Evolutionary conservation across 2,329 filamentous ascomycete genomes (phyloP).

Genomic region (Sarocladiaceae sp.): DNA sequence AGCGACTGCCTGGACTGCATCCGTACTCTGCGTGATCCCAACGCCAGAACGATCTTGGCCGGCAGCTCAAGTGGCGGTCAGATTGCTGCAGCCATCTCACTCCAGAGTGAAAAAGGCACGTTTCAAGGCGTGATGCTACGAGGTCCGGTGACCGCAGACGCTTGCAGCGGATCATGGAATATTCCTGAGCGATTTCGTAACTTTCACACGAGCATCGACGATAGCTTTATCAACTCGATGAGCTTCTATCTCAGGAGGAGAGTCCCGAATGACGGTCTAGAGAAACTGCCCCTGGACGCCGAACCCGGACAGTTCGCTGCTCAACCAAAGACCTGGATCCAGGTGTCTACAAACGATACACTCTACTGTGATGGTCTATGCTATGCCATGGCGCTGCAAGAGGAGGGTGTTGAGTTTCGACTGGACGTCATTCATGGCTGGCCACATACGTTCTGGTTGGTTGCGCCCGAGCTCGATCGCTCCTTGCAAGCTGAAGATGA

Average conservation of each 20-base stretch:
- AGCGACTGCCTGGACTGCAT: conserved; percentile 34
- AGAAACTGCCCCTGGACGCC: conserved; percentile 35
- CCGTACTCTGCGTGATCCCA: conserved; percentile 9
- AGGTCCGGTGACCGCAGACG: conserved; percentile 41
- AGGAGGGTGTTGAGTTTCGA: conserved; percentile 31
- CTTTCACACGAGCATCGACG: conserved; percentile 32
- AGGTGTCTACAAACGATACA: conserved; percentile 43
- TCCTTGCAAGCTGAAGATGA: conserved; percentile 34
- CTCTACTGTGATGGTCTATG: conserved; percentile 46
- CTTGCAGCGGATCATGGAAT: conserved; percentile 26
- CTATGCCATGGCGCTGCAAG: conserved; percentile 36
- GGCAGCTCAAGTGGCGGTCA: conserved; percentile 44
- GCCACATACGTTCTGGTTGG: conserved; percentile 48
- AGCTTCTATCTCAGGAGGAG: conserved; percentile 24
- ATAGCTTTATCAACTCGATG: conserved; percentile 30
- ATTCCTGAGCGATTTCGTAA: conserved; percentile 29
- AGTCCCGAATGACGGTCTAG: conserved; percentile 33
- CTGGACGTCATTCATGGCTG: conserved; percentile 38
- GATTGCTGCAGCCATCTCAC: conserved; percentile 37
- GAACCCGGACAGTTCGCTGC: conserved; percentile 19
- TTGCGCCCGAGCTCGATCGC: conserved; percentile 33
- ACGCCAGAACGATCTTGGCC: conserved; percentile 25
- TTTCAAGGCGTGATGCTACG: conserved; percentile 37
- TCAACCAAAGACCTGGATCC: conserved; percentile 39
- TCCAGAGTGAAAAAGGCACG: conserved; percentile 16